These are phyloP conservation scores for Mortierella sp. DNA, from an alignment of 371 early-diverging fungal genomes.

Conservation along the genomic window DNA sequence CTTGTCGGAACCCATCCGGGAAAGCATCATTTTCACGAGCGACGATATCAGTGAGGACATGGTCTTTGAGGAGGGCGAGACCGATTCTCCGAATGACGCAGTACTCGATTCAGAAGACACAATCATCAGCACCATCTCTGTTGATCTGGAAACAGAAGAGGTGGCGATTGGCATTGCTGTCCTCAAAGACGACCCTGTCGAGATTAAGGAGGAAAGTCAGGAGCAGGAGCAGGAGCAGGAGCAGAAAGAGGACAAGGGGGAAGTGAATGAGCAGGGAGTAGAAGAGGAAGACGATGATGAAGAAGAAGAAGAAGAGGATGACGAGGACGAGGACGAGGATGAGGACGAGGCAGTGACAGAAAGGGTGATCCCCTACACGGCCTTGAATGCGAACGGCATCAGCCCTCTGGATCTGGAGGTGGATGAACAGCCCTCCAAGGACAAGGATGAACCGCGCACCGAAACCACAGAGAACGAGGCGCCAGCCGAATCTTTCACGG, in stretches of 20 bases:
- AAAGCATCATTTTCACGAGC: too few relatives aligned
- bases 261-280: conserved; percentile 18
- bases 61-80: conserved; percentile 4
- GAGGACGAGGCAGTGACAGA: conserved; percentile 13
- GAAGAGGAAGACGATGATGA: conserved; percentile 28
- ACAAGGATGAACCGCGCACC: conserved; percentile 7
- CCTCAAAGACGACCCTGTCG: too few relatives aligned
- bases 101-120: too few relatives aligned
- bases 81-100: too few relatives aligned
- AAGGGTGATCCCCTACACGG: conserved; percentile 20
- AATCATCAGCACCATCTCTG: too few relatives aligned
- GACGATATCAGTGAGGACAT: not conserved
- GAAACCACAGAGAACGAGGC: not conserved
- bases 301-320: conserved; percentile 18
- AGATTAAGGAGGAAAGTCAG: too few relatives aligned
- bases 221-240: conserved; percentile 32
- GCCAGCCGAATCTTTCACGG: too few relatives aligned
- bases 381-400: conserved; percentile 15
- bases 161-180: too few relatives aligned
- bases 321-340: conserved; percentile 23
- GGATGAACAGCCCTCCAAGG: too few relatives aligned
- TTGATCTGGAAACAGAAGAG: too few relatives aligned
- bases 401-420: conserved; percentile 47
- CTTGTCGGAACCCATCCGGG: not conserved
- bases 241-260: conserved; percentile 28